These are phyloP conservation scores for Diutina ranongensis DNA, from an alignment of 1,139 yeast genomes.

Conservation along the genomic window DNA sequence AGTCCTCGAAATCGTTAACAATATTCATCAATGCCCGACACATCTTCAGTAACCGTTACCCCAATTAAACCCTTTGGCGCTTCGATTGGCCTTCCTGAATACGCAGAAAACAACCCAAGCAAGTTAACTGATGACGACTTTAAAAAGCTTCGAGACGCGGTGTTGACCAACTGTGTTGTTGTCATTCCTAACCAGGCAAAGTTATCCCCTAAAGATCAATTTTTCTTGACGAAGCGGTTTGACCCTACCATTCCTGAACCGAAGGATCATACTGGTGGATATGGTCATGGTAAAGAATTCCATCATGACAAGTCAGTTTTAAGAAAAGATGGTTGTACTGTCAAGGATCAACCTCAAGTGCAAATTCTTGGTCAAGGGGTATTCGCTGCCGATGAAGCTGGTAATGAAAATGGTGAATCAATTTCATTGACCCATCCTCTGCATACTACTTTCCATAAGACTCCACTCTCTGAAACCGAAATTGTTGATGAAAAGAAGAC, in stretches of 20 bases:
- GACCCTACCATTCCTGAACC: conserved; percentile 58
- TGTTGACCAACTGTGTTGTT: conserved; percentile 56
- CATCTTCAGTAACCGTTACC: not conserved
- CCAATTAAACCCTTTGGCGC: conserved; percentile 43
- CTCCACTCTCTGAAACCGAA: conserved; percentile 48
- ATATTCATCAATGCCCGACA: not conserved
- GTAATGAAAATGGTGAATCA: conserved; percentile 47
- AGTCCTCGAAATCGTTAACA: not conserved
- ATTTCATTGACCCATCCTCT: conserved; percentile 70
- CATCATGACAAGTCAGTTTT: conserved; percentile 69
- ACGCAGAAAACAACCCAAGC: conserved; percentile 66
- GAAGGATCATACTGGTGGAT: conserved; percentile 27
- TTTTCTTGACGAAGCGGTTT: conserved; percentile 58
- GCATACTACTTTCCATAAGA: conserved; percentile 68
- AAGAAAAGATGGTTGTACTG: conserved; percentile 68
- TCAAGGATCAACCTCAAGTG: conserved; percentile 77
- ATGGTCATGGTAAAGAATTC: conserved; percentile 81
- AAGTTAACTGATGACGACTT: conserved; percentile 55
- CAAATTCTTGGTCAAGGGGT: conserved; percentile 79
- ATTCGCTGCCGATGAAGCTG: conserved; percentile 55
- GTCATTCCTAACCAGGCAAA: conserved; percentile 61
- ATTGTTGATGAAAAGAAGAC: conserved; percentile 52
- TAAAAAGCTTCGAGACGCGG: conserved; percentile 46
- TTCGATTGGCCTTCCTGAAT: conserved; percentile 46
- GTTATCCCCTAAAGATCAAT: conserved; percentile 63